Percentiles rank a stretch among this genome's conserved stretches.
Conservation (phyloP, 139 green algal species). For the Microglena sp. region DNA sequence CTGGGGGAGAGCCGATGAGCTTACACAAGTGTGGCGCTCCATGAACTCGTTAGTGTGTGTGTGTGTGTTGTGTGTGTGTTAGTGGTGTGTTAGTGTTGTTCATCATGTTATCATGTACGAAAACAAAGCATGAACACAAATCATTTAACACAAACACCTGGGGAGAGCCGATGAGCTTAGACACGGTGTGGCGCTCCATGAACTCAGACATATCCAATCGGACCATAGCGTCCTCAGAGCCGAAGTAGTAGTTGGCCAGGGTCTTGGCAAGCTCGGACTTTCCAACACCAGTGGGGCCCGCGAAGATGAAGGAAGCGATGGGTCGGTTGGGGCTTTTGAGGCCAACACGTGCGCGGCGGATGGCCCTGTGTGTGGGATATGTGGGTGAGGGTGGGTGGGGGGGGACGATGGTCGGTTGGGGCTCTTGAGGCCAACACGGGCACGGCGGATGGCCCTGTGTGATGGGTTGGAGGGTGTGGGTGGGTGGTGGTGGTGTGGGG, state of each 20-base stretch:
- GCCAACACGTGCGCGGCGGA: slow-evolving; percentile 89
- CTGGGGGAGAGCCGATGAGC: no score
- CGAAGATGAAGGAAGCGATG: slow-evolving; percentile 97
- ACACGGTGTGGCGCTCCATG: slow-evolving; percentile 99
- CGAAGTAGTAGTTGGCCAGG: slow-evolving; percentile 97
- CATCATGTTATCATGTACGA: no score
- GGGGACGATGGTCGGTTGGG: slow-evolving; percentile 91
- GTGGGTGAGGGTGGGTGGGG: no score
- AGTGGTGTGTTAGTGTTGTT: no score
- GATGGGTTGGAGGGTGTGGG: no score
- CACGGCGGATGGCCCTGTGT: slow-evolving; percentile 93
- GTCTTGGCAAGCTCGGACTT: slow-evolving; percentile 99
- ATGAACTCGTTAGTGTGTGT: no score
- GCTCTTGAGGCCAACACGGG: slow-evolving; percentile 96
- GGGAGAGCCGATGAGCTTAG: slow-evolving; percentile 98
- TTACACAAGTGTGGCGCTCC: no score
- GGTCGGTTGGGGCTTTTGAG: slow-evolving; percentile 97
- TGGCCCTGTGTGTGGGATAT: no score
- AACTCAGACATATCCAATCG: slow-evolving; percentile 99
- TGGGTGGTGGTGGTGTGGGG: no score
- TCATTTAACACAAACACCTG: no score
- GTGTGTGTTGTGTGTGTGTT: no score
- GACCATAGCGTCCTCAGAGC: slow-evolving; percentile 93
- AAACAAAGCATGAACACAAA: no score
- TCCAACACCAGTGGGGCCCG: slow-evolving; percentile 72